Evolutionary conservation across 2,329 filamentous ascomycete species (phyloP), one percentile per base, ranked within the genome.

Genomic region (Biscogniauxia mediterranea): DNA sequence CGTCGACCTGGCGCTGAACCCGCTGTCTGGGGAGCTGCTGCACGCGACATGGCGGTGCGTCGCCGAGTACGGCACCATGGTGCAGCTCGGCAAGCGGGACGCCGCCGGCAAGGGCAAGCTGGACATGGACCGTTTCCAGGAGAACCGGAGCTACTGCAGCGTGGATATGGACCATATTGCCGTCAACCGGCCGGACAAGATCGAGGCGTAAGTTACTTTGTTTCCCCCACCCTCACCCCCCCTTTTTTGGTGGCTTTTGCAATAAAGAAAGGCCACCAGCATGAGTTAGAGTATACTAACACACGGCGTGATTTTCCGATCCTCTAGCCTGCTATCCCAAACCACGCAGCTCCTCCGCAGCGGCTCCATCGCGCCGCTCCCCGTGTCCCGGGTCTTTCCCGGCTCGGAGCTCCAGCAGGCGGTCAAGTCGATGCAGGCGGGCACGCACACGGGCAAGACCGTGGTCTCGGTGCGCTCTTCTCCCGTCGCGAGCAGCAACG

Each of bases 81-180:
- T 83, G 0, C 80, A 83, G 57, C 76, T 83, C n/a, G 79, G 78
- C 6, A 78, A 78, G 63, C 68, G 74, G 5, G 78, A 82, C 53
- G 69, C 81, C 1, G 65, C 75, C 0, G 74, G 75, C 0, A 74
- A 77, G 21, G 76, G 73, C 1, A 67, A 72, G 5, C 71, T 85
- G 4, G 75, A 77, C 1, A 81, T 85, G 79, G 64, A 74, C 0
- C 71, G 74, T 0, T 85, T 85, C 49, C 68, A 75, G 3, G 64
- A 62, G 0, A 76, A 75, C 3, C 70, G 75, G 0, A 71, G 70
- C 1, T 79, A 76, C 26, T 63, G 66, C 15, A 72, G 72, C 51
- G 62, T 80, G 1, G 76, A 79, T 21, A 52, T 78, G 8, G 66
- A 69, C 4, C 64, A 65, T 17, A 62, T 67, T 63, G 50, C 57